phyloP scores from a whole-genome alignment of 495 filamentous ascomycete species.

The Clavariopsis aquatica region DNA sequence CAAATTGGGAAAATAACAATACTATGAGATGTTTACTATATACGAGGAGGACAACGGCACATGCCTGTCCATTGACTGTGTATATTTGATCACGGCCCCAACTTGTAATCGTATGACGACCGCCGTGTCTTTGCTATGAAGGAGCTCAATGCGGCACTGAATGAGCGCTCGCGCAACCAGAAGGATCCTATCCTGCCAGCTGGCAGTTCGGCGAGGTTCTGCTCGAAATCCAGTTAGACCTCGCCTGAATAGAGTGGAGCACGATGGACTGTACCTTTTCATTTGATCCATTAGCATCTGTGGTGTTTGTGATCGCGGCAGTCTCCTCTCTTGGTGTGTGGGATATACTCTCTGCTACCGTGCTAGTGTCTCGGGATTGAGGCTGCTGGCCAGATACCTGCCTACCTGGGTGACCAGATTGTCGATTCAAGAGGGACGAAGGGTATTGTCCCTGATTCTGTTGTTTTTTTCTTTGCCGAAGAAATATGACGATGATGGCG shows the following conservation, averaged over 20 bases:
- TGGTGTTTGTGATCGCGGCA: background rate
- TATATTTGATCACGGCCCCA: constrained; percentile 3
- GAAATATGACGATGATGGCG: background rate
- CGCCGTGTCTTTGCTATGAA: constrained; percentile 9
- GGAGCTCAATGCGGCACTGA: constrained; percentile 9
- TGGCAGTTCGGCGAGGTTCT: background rate
- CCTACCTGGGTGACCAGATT: background rate
- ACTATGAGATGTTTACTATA: background rate
- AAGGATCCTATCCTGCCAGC: background rate
- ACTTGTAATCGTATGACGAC: background rate
- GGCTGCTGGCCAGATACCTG: background rate
- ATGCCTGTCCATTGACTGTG: background rate
- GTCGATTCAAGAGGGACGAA: background rate
- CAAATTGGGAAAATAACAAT: background rate
- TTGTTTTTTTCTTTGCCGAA: background rate
- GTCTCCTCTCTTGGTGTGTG: background rate
- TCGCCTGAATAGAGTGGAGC: background rate
- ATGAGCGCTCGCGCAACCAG: background rate
- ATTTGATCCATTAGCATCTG: background rate
- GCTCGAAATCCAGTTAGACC: background rate
- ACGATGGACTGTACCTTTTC: background rate
- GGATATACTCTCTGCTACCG: background rate
- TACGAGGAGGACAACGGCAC: background rate
- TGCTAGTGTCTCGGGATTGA: background rate
- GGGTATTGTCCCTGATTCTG: background rate